Percentiles rank a stretch among this genome's conserved stretches.
These are phyloP conservation scores for Aquanectria penicillioides DNA, from an alignment of 2,329 filamentous ascomycete species.

Conservation along the genomic window DNA sequence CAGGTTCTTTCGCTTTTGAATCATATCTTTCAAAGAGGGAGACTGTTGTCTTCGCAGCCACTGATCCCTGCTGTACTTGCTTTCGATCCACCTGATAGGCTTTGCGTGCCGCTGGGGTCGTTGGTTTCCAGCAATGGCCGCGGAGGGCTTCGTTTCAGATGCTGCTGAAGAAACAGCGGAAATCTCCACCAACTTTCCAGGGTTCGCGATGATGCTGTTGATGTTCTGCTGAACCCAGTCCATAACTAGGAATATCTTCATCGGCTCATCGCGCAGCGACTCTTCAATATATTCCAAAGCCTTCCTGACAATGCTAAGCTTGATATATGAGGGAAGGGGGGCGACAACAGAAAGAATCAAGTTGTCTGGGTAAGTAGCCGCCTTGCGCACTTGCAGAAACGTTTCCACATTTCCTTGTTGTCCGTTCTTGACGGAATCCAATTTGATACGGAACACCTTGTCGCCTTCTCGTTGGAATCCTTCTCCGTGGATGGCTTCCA, in stretches of 20 bases:
- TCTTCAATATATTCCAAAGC: slow-evolving; percentile 76
- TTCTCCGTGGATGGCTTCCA: slow-evolving; percentile 88
- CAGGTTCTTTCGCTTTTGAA: slow-evolving; percentile 74
- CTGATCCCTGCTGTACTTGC: slow-evolving; percentile 68
- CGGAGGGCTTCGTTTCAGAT: slow-evolving; percentile 58
- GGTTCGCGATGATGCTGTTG: slow-evolving; percentile 82
- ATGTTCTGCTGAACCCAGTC: slow-evolving; percentile 93
- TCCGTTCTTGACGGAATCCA: slow-evolving; percentile 66
- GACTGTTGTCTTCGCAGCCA: slow-evolving; percentile 77
- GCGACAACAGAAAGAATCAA: slow-evolving; percentile 76
- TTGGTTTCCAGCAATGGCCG: slow-evolving; percentile 42
- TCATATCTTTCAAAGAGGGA: slow-evolving; percentile 77
- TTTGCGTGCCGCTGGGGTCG: slow-evolving; percentile 59
- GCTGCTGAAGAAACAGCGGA: slow-evolving; percentile 78
- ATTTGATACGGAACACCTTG: slow-evolving; percentile 75
- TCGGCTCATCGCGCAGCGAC: slow-evolving; percentile 82
- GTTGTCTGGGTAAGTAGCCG: slow-evolving; percentile 77
- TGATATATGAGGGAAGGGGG: slow-evolving; percentile 89
- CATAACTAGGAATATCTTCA: slow-evolving; percentile 86
- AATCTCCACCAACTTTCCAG: slow-evolving; percentile 85
- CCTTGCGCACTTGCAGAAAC: slow-evolving; percentile 73
- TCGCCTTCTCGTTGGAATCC: slow-evolving; percentile 70
- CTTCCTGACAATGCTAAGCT: slow-evolving; percentile 85
- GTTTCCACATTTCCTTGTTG: slow-evolving; percentile 62
- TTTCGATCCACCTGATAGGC: slow-evolving; percentile 71